phyloP scores from a whole-genome alignment of 306 rosid genomes.

The Lathyrus aphaca region DNA sequence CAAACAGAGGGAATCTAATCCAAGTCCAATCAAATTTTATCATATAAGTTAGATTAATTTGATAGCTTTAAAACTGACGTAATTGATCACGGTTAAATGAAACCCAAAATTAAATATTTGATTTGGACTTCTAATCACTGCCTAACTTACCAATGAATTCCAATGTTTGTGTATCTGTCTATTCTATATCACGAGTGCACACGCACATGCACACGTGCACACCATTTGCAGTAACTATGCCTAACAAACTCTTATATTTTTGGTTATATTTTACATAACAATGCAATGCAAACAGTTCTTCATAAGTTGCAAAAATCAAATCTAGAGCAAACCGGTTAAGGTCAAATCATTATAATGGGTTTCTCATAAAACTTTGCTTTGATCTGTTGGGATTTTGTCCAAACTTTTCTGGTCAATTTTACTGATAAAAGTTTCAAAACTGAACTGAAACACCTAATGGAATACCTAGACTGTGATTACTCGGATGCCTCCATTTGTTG shows the following conservation, averaged over 20 bases:
- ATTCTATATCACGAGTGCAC: not conserved
- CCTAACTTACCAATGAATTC: slow-evolving; percentile 9
- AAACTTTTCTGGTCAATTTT: slow-evolving; percentile 25
- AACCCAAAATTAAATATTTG: not conserved
- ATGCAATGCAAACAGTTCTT: not conserved
- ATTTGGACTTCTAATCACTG: slow-evolving; percentile 5
- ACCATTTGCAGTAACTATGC: not conserved
- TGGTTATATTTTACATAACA: not conserved
- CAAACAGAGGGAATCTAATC: not conserved
- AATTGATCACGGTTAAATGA: slow-evolving; percentile 10
- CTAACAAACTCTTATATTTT: slow-evolving; percentile 12
- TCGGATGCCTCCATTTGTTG: slow-evolving; percentile 22
- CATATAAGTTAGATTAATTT: slow-evolving; percentile 19
- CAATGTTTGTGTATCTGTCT: not conserved
- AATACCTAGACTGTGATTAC: slow-evolving; percentile 7
- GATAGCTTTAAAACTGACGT: slow-evolving; percentile 14
- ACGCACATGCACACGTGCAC: not conserved
- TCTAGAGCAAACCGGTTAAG: slow-evolving; percentile 16
- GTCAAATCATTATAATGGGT: slow-evolving; percentile 19
- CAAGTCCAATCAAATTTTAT: slow-evolving; percentile 4
- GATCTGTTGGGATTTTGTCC: slow-evolving; percentile 16
- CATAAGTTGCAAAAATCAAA: slow-evolving; percentile 10
- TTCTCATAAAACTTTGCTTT: slow-evolving; percentile 27
- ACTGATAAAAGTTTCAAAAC: slow-evolving; percentile 17
- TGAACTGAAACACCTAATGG: slow-evolving; percentile 16